Evolutionary conservation across 2,329 filamentous ascomycete species (phyloP).

Genomic region (Teratosphaeria nubilosa): DNA sequence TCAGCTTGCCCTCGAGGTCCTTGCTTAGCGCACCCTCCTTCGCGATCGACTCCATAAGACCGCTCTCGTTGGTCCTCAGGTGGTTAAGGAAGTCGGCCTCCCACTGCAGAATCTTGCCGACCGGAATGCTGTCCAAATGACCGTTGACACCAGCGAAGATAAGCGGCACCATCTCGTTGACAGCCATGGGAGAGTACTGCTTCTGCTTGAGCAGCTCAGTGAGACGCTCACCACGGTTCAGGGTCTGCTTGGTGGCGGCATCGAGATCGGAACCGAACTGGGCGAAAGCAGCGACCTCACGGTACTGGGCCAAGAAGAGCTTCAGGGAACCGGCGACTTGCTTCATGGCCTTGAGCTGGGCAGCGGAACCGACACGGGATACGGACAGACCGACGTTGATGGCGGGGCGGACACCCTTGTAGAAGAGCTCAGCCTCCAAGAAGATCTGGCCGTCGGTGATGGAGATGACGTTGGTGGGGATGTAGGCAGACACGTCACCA

Average conservation of each 20-base stretch:
- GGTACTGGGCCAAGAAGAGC: slow-evolving; percentile 99
- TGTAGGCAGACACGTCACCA: slow-evolving; percentile 99
- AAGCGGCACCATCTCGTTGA: slow-evolving; percentile 99
- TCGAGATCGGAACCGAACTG: slow-evolving; percentile 99
- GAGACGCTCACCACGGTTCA: slow-evolving; percentile 94
- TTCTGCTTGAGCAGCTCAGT: slow-evolving; percentile 99
- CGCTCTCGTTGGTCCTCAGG: slow-evolving; percentile 81
- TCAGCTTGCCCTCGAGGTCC: slow-evolving; percentile 75
- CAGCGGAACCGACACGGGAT: slow-evolving; percentile 98
- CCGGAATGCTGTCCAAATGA: slow-evolving; percentile 78
- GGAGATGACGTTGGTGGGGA: slow-evolving; percentile 99
- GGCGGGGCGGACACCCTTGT: slow-evolving; percentile 99
- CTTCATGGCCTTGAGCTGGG: slow-evolving; percentile 99
- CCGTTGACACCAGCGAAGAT: slow-evolving; percentile 99
- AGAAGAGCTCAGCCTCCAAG: slow-evolving; percentile 98
- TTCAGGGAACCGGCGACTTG: slow-evolving; percentile 99
- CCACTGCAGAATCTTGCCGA: slow-evolving; percentile 85
- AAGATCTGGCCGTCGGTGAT: slow-evolving; percentile 99
- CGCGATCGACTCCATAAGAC: slow-evolving; percentile 75
- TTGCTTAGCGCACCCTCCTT: slow-evolving; percentile 96
- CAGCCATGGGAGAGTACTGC: slow-evolving; percentile 97
- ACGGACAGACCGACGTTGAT: slow-evolving; percentile 99
- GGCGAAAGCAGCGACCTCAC: slow-evolving; percentile 98
- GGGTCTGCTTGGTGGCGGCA: slow-evolving; percentile 96
- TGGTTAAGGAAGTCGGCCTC: slow-evolving; percentile 89